Percentiles rank a stretch among this genome's conserved stretches.
These are phyloP conservation scores for Wickerhamomyces hampshirensis DNA, from an alignment of 805 yeast genomes.

Conservation along the genomic window DNA sequence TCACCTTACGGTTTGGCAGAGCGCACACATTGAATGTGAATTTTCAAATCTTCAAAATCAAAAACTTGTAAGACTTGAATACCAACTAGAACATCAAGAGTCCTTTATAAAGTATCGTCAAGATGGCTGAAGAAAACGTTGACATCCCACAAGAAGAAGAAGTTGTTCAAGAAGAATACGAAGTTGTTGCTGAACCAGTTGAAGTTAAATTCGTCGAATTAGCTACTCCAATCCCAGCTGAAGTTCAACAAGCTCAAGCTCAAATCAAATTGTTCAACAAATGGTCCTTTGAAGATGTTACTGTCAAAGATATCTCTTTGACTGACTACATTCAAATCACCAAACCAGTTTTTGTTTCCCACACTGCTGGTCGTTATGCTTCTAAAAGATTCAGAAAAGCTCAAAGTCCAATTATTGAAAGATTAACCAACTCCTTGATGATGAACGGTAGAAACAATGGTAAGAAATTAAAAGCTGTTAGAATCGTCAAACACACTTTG, in stretches of 20 bases:
- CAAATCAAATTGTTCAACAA: slow-evolving; percentile 99
- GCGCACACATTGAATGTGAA: slow-evolving; percentile 1
- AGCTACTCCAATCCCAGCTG: slow-evolving; percentile 96
- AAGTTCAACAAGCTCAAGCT: slow-evolving; percentile 90
- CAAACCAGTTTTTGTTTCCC: slow-evolving; percentile 95
- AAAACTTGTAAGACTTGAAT: not conserved
- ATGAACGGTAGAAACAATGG: slow-evolving; percentile 99
- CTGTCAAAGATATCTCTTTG: slow-evolving; percentile 95
- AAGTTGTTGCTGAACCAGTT: slow-evolving; percentile 78
- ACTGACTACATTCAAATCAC: slow-evolving; percentile 98
- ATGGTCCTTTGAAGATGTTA: slow-evolving; percentile 98
- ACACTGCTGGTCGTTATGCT: slow-evolving; percentile 99
- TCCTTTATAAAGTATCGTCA: slow-evolving; percentile 26
- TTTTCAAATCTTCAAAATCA: slow-evolving; percentile 4
- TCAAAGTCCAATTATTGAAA: slow-evolving; percentile 98
- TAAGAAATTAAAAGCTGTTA: slow-evolving; percentile 99
- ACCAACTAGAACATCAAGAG: not conserved
- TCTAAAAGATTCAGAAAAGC: slow-evolving; percentile 99
- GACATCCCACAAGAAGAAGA: slow-evolving; percentile 41
- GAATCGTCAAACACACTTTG: slow-evolving; percentile 98
- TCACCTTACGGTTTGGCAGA: not conserved
- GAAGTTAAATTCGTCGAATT: slow-evolving; percentile 75
- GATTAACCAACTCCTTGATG: slow-evolving; percentile 99
- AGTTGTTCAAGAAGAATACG: slow-evolving; percentile 52
- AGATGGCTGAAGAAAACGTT: slow-evolving; percentile 76